Evolutionary conservation across 2,329 filamentous ascomycete genomes (phyloP).

Genomic region (Aspergillus tanneri): DNA sequence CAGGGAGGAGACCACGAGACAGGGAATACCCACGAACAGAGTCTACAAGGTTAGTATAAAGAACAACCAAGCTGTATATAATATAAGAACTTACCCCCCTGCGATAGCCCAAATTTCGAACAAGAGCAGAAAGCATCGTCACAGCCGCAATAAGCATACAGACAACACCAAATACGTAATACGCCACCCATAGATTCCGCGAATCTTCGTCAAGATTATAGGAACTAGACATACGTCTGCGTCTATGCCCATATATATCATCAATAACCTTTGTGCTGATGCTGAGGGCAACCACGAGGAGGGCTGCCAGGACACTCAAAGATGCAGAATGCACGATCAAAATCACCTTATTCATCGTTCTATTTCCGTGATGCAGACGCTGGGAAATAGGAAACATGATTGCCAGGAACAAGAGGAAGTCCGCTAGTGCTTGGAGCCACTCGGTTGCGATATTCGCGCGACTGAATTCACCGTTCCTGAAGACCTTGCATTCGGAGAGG

Average conservation of each 20-base stretch:
- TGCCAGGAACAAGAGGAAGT: constrained; percentile 7
- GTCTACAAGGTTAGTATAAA: not conserved
- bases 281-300: constrained; percentile 11
- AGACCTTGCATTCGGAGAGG: constrained; percentile 10
- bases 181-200: constrained; percentile 6
- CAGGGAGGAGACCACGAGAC: constrained; percentile 8
- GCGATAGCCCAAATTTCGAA: constrained; percentile 2
- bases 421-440: constrained; percentile 8
- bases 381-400: constrained; percentile 18
- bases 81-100: constrained; percentile 9
- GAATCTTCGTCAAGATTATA: too few species aligned
- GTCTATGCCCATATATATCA: not conserved
- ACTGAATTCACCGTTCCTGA: not conserved
- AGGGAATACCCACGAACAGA: constrained; percentile 1
- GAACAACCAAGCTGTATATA: not conserved
- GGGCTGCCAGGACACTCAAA: constrained; percentile 8
- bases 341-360: constrained; percentile 1
- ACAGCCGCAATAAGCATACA: constrained; percentile 10
- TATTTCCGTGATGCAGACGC: constrained; percentile 11
- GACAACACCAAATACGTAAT: constrained; percentile 12
- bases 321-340: constrained; percentile 6
- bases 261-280: constrained; percentile 7
- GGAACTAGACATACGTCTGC: too few species aligned
- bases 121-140: constrained; percentile 11
- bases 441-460: not conserved